Base-by-base conservation (phyloP, 1,284 basidiomycete species). In the Grifola frondosa region DNA sequence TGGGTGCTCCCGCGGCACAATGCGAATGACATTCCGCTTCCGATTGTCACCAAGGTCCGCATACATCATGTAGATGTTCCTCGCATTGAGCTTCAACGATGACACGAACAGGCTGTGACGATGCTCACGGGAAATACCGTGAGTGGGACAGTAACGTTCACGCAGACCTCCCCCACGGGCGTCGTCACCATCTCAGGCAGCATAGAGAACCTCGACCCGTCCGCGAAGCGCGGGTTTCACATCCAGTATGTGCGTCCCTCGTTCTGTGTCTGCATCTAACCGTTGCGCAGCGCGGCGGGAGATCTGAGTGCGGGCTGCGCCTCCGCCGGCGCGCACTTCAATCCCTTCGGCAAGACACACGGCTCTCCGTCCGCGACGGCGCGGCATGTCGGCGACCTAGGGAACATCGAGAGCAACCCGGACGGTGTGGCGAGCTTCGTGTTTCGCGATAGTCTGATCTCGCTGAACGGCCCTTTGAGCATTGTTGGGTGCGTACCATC, bases 311-410 rank as follows among this genome's bases (percentile, higher is more conserved):
- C 75, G 43, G 88, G 86, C 7, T 91, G 89, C 65, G 59, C 71
- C 12, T 84, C 84, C 17, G 76, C 88, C 26, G 86, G 87, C 9
- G 56, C 80, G 33, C 89, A 91, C 66, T 91, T 81, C 71, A 91
- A 91, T 68, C 87, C 87, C 0, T 74, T 74, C 59, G 69, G 66
- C 24, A 73, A 75, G 57, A 77, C 68, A 25, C 89, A 91, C 56
- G 88, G 88, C 42, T 81, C 73, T 5, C 85, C 78, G 17, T 61
- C 64, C 10, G 78, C 80, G 58, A 32, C 56, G 1, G 70, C 72
- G 46, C 73, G 88, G 50, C 89, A 91, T 63, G 77, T 85, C 20
- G 88, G 89, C 13, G 89, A 92, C 61, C 66, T 91, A 46, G 89
- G 88, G 28, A 85, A 91, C 62, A 79, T 91, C 57, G 58, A 75